Conservation (phyloP, 2,329 filamentous ascomycete genomes). For the Neonectria coccinea region DNA sequence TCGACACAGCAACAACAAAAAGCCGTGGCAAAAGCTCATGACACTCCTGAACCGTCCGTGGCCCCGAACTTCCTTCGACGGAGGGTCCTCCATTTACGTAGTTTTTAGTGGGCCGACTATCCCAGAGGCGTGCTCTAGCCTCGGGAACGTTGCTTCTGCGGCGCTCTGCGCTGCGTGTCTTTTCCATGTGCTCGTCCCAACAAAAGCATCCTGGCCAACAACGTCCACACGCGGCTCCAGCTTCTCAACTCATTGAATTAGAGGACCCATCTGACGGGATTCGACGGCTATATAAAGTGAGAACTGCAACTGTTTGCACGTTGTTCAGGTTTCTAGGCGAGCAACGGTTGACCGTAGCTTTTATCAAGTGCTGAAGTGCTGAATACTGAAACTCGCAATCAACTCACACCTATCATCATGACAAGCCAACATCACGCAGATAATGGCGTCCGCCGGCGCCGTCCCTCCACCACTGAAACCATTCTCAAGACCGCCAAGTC, state of each 20-base stretch:
- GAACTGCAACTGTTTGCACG: neutral
- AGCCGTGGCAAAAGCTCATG: neutral
- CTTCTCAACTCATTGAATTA: conserved; percentile 21
- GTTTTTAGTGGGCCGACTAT: conserved; percentile 34
- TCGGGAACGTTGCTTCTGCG: conserved; percentile 33
- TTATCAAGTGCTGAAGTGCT: neutral
- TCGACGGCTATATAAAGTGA: neutral
- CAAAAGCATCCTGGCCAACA: conserved; percentile 43
- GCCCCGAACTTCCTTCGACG: conserved; percentile 12
- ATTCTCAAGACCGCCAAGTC: conserved; percentile 42
- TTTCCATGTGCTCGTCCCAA: conserved; percentile 50
- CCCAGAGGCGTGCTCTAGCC: conserved; percentile 38
- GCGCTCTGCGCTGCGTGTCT: conserved; percentile 23
- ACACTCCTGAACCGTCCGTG: conserved; percentile 11
- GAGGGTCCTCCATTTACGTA: conserved; percentile 24
- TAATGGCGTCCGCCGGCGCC: conserved; percentile 46
- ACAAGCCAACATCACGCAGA: conserved; percentile 23
- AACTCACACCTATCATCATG: conserved; percentile 26
- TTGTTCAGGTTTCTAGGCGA: neutral
- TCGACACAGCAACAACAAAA: neutral
- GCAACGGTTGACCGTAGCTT: neutral
- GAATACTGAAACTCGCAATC: neutral
- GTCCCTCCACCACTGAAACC: conserved; percentile 45
- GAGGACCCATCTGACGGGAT: conserved; percentile 12
- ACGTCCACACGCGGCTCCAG: conserved; percentile 35